These are phyloP conservation scores for Tuber melanosporum DNA, from an alignment of 495 filamentous ascomycete genomes.

Conservation along the genomic window DNA sequence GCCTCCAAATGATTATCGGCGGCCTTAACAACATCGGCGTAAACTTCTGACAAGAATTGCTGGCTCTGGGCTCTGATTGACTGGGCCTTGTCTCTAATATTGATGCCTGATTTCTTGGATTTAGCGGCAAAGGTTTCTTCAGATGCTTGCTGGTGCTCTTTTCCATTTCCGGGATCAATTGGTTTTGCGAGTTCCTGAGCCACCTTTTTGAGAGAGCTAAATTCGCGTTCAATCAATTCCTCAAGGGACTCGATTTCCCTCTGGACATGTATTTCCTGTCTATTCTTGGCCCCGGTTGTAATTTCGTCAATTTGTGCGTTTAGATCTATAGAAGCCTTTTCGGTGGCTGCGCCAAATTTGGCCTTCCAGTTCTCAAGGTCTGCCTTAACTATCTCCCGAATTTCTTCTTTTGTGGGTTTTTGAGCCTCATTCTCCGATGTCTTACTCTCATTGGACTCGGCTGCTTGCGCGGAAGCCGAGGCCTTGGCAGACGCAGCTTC, in stretches of 20 bases:
- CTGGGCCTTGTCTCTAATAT: constrained; percentile 75
- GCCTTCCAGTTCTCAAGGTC: constrained; percentile 78
- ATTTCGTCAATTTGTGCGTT: constrained; percentile 68
- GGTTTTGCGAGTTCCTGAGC: constrained; percentile 46
- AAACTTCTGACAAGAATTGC: constrained; percentile 62
- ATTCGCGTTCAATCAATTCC: constrained; percentile 55
- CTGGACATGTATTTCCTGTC: constrained; percentile 47
- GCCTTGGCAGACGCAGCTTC: constrained; percentile 27
- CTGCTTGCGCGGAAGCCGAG: constrained; percentile 23
- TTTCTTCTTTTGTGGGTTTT: constrained; percentile 47
- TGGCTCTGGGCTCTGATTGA: constrained; percentile 71
- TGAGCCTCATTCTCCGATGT: constrained; percentile 26
- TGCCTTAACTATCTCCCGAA: constrained; percentile 61
- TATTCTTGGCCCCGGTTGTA: constrained; percentile 53
- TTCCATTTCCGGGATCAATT: constrained; percentile 52
- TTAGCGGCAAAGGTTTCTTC: constrained; percentile 57
- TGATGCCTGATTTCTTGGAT: constrained; percentile 66
- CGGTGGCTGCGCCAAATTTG: constrained; percentile 74
- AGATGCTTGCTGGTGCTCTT: constrained; percentile 48
- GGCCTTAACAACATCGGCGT: constrained; percentile 62
- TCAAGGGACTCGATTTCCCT: constrained; percentile 51
- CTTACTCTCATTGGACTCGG: constrained; percentile 19
- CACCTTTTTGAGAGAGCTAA: constrained; percentile 58
- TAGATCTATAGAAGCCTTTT: constrained; percentile 69
- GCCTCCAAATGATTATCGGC: constrained; percentile 75